Percentiles rank a stretch among this genome's conserved stretches.
These are phyloP conservation scores for Anethum foeniculum DNA, from an alignment of 140 eudicot genomes.

Conservation along the genomic window DNA sequence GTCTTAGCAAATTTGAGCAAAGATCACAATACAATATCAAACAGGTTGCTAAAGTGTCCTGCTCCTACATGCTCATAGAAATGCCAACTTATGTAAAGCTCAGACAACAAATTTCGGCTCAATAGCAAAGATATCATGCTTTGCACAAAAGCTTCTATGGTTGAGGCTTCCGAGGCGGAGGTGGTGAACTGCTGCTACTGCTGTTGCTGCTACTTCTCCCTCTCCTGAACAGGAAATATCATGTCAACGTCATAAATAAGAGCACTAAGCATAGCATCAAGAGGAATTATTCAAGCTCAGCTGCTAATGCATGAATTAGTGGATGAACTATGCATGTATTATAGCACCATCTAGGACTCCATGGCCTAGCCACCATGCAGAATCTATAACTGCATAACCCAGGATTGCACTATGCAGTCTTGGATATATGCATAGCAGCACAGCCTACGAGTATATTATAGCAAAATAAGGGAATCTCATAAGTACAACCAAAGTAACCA, in stretches of 20 bases:
- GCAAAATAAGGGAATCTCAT: neutral
- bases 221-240: constrained; percentile 33
- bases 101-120: neutral
- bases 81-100: neutral
- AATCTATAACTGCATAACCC: neutral
- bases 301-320: neutral
- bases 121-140: neutral
- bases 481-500: neutral
- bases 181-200: constrained; percentile 68
- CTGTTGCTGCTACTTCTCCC: constrained; percentile 71
- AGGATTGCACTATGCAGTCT: neutral
- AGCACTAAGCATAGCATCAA: neutral
- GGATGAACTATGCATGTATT: neutral
- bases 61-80: neutral
- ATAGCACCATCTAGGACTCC: neutral
- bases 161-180: constrained; percentile 73
- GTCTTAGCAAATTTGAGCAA: neutral
- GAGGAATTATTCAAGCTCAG: neutral
- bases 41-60: neutral
- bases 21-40: neutral
- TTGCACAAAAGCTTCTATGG: neutral
- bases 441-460: neutral
- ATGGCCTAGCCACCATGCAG: neutral
- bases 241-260: neutral
- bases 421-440: neutral